phyloP scores from a whole-genome alignment of 176 grass and related monocot genomes.

The Hordeum vulgare region MorexV3_pseudomolecules_assembly NC_058521.1:592413200-592413699 shows the following conservation, averaged over 20 bases:
- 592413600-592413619: not conserved
- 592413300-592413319: too few relatives aligned
- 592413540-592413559: not conserved
- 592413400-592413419: too few relatives aligned
- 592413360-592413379: too few relatives aligned
- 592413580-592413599: not conserved
- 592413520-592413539: not conserved
- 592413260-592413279: too few relatives aligned
- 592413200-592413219: too few relatives aligned
- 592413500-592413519: not conserved
- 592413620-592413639: not conserved
- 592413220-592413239: too few relatives aligned
- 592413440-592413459: not conserved
- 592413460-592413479: not conserved
- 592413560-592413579: not conserved
- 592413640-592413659: not conserved
- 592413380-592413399: too few relatives aligned
- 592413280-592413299: too few relatives aligned
- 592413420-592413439: too few relatives aligned
- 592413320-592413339: too few relatives aligned
- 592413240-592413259: too few relatives aligned
- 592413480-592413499: not conserved
- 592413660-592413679: not conserved
- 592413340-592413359: too few relatives aligned
- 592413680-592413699: not conserved